Base-by-base conservation (phyloP, 805 yeast genomes). In the Yarrowia deformans region DNA sequence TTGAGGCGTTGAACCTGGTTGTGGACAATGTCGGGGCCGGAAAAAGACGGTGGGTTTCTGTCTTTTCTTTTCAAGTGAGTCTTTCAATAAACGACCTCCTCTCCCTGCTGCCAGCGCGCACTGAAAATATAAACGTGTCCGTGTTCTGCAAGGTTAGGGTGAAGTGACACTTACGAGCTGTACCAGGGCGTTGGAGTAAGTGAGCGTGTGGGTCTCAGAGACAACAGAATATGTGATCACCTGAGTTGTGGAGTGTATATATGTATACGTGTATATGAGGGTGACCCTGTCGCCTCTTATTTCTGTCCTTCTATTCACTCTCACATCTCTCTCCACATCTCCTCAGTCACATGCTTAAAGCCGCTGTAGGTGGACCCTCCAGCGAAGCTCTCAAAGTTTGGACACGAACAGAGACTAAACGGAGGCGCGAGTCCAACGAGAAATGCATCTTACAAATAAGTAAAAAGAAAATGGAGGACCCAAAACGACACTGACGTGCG, bases 81-180 rank as follows among this genome's bases (percentile, higher is more conserved):
- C 48, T n/a, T 43, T 43, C 48, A 43, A 23, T 43, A 7, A 23
- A 19, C 14, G 10, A 35, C 60, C 63, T 56, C 66, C 66, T 60
- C 66, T 60, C 66, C 66, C 52, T 60, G 52, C 40, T 60, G 52
- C 66, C 66, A 34, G 50, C 52, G 52, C 66, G 66, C 50, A 58
- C 64, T 60, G 66, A 60, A 60, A 60, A 60, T 60, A 60, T 56
- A 60, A 60, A 56, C 63, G 66, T 60, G 50, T 60, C 50, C 52
- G 66, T 60, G 66, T 45, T 45, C 46, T 42, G 66, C 49, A 60
- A 60, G 66, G 66, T 60, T 60, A 60, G 66, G 66, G 66, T 60
- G 66, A 42, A 32, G 50, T 43, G 52, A 42, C 61, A 55, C 46
- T 19, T 45, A 23, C 29, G 32, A 6, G n/a, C 23, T 45, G 49